Base-by-base conservation (phyloP, 2,329 filamentous ascomycete species). In the Cladosporium oxysporum region DNA sequence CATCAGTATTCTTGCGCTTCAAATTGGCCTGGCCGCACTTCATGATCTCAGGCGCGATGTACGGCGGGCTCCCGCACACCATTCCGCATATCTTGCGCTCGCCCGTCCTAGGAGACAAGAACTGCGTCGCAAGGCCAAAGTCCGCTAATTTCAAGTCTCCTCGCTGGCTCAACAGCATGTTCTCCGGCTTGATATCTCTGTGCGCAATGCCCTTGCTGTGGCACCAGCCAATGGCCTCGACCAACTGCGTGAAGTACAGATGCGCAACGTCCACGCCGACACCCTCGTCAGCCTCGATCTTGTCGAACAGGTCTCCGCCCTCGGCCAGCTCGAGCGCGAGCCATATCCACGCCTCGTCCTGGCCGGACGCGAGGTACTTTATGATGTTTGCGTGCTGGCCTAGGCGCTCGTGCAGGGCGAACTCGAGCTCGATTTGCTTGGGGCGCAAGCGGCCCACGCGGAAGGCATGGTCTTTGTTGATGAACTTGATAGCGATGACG, bases 301-400 rank as follows among this genome's bases (percentile, higher is more conserved):
- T 99, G 87, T 99, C 95, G 78, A 99, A 99, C 8, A 99, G 84
- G 76, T 99, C 95, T 12, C 95, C 95, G 50, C 95, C 95, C 73
- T 96, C 92, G 55, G 95, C 95, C 71, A 92, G 90, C 79, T 99
- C 95, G 93, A 99, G 97, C 47, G 93, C 94, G 72, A 99, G 97
- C 95, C 95, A 99, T 72, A 91, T 88, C 94, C 95, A 99, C 21
- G 89, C 81, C 0, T 84, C 75, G 76, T 99, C 93, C 77, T 97
- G 92, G 64, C 93, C 94, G 1, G 90, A 91, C 50, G 90, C 89
- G 72, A 96, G 93, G 85, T 92, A 97, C 75, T 92, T 90, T 73
- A 99, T 97, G 70, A 99, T 90, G 78, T 99, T 97, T 63, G 90
- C 88, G 76, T 99, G 96, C 70, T 91, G 89, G 63, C 70, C 71